Conservation (phyloP, 75 land plant genomes). For the Adiantum capillusveneris region DNA sequence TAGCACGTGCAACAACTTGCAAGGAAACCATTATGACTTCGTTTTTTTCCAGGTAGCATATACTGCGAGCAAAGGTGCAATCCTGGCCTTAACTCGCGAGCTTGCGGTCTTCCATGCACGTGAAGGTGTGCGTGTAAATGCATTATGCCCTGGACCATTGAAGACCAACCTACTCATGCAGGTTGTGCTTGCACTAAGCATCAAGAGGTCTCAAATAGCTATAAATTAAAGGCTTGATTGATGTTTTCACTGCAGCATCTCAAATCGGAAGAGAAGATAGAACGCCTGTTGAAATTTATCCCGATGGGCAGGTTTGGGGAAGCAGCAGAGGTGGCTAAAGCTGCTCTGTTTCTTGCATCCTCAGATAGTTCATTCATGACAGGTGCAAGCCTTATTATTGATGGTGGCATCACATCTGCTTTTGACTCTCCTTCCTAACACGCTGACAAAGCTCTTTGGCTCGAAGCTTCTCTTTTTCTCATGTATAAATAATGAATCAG, state of each 20-base stretch:
- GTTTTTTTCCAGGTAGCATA: conserved; percentile 41
- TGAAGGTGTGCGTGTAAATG: conserved; percentile 29
- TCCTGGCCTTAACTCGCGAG: conserved; percentile 32
- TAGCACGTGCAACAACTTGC: too few relatives aligned
- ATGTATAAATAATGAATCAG: too few relatives aligned
- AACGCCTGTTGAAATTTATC: conserved; percentile 27
- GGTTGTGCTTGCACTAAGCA: too few relatives aligned
- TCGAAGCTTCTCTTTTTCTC: too few relatives aligned
- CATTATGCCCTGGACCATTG: conserved; percentile 36
- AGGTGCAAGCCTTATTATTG: conserved; percentile 35
- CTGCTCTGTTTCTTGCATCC: conserved; percentile 35
- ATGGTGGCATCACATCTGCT: conserved; percentile 38
- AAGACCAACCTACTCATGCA: conserved; percentile 36
- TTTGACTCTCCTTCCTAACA: conserved; percentile 25
- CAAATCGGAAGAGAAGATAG: conserved; percentile 30
- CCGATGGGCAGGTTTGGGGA: conserved; percentile 44
- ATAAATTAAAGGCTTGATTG: not conserved
- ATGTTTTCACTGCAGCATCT: conserved; percentile 9
- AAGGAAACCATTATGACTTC: too few relatives aligned
- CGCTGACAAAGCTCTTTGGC: too few relatives aligned
- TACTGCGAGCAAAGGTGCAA: conserved; percentile 45
- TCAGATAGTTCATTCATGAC: conserved; percentile 36
- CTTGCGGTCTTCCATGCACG: conserved; percentile 34
- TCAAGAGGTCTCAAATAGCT: too few relatives aligned
- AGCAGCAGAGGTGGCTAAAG: conserved; percentile 33